Evolutionary conservation across 192 early-diverging fungal genomes (phyloP), one percentile per base, ranked within the genome.

Genomic region (Podila clonocystis): DNA sequence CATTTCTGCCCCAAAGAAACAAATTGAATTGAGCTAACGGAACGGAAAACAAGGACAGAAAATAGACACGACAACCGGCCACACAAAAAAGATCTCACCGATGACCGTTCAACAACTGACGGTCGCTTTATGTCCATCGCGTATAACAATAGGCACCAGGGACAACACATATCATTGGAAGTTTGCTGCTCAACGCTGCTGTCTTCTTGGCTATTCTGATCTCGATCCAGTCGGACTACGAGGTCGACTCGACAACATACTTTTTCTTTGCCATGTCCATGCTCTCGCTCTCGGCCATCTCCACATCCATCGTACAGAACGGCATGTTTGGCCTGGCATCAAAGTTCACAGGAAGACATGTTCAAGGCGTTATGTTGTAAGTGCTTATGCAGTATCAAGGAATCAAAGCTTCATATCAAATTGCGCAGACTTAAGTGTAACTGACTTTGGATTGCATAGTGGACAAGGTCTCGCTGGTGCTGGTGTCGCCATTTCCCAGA

Each of bases 311-410:
- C 58, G 82, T 89, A 15, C 89, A 91, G 55, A 90, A 89, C 64
- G 91, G 87, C 58, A 78, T 91, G 36, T 93, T 95, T 84, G 92
- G 90, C 26, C 80, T 91, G n/a, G 92, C 89, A 0, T 86, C 90
- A 13, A 89, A 87, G 45, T 92, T 94, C 71, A 88, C 93, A 9
- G 87, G 90, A 8, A 80, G 76, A 29, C 89, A 94, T 69, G 83
- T 89, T 20, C 91, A 94, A 70, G 93, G 92, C 5, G 88, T 94
- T 8, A 88, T 95, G 79, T 89, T 92, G 89, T 90, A 85, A 65
- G 24, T 63, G 17, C 24, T 9, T 24, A 22, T n/a, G 1, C 28
- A 63, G 11, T 7, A 15, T 63, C 0, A 29, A 45, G 41, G 15
- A 36, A 1, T 15, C 11, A 45, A 41, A 4, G 17, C 3, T 15